Percentiles rank a stretch among this genome's conserved stretches.
phyloP scores from a whole-genome alignment of 164 flowering plant species.

The Umbellularia californica region DNA sequence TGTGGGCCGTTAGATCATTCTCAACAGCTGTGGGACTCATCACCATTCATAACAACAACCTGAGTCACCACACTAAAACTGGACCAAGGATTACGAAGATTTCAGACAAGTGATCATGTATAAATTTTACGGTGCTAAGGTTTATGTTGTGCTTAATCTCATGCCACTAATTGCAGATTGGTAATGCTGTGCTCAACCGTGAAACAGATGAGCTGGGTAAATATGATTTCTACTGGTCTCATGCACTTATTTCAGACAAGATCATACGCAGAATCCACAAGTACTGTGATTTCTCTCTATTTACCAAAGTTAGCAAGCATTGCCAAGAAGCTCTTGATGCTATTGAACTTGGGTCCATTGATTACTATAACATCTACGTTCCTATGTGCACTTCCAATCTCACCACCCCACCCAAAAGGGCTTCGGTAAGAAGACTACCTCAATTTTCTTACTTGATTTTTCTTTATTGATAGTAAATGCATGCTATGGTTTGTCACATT shows the following conservation, averaged over 20 bases:
- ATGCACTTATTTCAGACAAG: slow-evolving; percentile 53
- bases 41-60: not conserved
- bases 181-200: slow-evolving; percentile 67
- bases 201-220: slow-evolving; percentile 52
- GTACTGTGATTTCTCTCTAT: slow-evolving; percentile 43
- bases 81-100: not conserved
- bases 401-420: slow-evolving; percentile 35
- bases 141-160: not conserved
- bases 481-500: too few relatives aligned
- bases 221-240: slow-evolving; percentile 53
- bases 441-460: too few relatives aligned
- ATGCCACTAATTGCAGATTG: slow-evolving; percentile 46
- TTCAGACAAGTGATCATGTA: not conserved
- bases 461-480: too few relatives aligned
- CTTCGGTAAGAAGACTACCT: slow-evolving; percentile 23
- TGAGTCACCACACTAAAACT: too few relatives aligned
- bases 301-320: not conserved
- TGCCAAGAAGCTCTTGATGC: slow-evolving; percentile 20
- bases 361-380: slow-evolving; percentile 66
- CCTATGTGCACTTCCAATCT: slow-evolving; percentile 40
- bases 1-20: not conserved
- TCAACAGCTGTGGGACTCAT: not conserved
- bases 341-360: slow-evolving; percentile 12
- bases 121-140: too few relatives aligned
- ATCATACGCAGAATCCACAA: slow-evolving; percentile 11